Evolutionary conservation across 2,329 filamentous ascomycete species (phyloP), one percentile per base, ranked within the genome.

Genomic region (Pseudocercospora fuligena): DNA sequence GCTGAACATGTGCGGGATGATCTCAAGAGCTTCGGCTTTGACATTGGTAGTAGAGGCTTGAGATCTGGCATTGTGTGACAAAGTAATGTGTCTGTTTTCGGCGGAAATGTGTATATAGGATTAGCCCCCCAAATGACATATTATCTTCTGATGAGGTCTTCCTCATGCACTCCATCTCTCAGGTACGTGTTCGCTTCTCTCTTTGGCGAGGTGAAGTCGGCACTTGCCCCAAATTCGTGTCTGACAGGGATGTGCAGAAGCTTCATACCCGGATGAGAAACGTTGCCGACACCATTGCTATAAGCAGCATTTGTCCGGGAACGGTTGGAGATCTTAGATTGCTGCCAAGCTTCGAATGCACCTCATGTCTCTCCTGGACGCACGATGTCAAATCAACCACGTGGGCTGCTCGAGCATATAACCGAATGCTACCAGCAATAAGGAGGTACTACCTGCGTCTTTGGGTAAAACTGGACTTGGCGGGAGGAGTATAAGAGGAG

Each of bases 21-120:
- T 58, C 54, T 58, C 54, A 58, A 33, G 54, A 58, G 54, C 54
- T 58, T 40, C 54, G 29, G 16, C 54, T n/a, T 23, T 16, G 27
- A 31, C 54, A 23, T 14, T 40, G 5, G 12, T 36, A 36, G 33
- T 58, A 7, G 21, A 36, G 25, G 54, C 54, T 16, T 58, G 54
- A 40, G 54, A 58, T 58, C 54, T 58, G 54, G 54, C 54, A 58
- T 58, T 58, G 25, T 61, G 58, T 49, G 23, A n/a, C 27, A 16
- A 5, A 21, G 40, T 61, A 29, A 49, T 61, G 43, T 61, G 58
- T 61, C 58, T 61, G 14, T 31, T 61, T 36, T 21, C 33, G 33
- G 33, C 3, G 40, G 46, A 21, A 49, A 64, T 53, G 62, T 64
- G 56, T 60, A 64, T 51, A 60, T 64, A 59, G 51, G 16, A 47